Evolutionary conservation across 1,284 basidiomycete genomes (phyloP).

Genomic region (Microbotryum silenes-acaulis): DNA sequence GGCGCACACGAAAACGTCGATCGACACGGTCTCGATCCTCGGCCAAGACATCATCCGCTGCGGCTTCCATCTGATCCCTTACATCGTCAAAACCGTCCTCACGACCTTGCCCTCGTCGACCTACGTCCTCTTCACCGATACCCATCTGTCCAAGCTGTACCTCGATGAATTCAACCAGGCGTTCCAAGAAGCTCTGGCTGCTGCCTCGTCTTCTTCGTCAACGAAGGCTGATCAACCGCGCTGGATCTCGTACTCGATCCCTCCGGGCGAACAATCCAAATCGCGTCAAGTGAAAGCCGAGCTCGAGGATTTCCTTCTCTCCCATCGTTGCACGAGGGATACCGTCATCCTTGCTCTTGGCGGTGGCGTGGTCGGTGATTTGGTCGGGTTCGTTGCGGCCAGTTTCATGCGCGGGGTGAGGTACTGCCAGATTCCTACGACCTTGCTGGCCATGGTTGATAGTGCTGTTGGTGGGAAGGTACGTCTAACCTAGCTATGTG

Average conservation of each 20-base stretch:
- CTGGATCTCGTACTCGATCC: conserved; percentile 70
- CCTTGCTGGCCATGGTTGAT: conserved; percentile 96
- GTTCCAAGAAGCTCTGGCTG: conserved; percentile 51
- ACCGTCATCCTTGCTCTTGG: conserved; percentile 90
- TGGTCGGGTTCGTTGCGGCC: conserved; percentile 91
- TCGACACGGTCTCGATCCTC: conserved; percentile 65
- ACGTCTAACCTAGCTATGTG: background rate
- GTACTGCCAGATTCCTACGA: conserved; percentile 94
- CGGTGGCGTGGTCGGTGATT: conserved; percentile 89
- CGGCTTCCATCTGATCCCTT: conserved; percentile 79
- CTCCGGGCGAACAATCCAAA: conserved; percentile 89
- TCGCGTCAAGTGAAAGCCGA: conserved; percentile 83
- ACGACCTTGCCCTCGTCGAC: conserved; percentile 69
- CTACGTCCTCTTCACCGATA: conserved; percentile 90
- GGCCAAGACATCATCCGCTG: conserved; percentile 82
- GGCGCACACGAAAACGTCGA: conserved; percentile 20
- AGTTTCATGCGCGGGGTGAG: conserved; percentile 94
- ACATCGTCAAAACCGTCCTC: conserved; percentile 66
- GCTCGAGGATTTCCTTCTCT: conserved; percentile 88
- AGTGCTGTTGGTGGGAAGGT: conserved; percentile 88
- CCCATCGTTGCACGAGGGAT: conserved; percentile 83
- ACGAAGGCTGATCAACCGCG: conserved; percentile 47
- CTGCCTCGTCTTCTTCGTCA: conserved; percentile 35
- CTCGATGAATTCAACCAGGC: conserved; percentile 59
- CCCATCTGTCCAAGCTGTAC: conserved; percentile 73